Base-by-base conservation (phyloP, 371 early-diverging fungal species). In the Syncephalastrum sp. region DNA sequence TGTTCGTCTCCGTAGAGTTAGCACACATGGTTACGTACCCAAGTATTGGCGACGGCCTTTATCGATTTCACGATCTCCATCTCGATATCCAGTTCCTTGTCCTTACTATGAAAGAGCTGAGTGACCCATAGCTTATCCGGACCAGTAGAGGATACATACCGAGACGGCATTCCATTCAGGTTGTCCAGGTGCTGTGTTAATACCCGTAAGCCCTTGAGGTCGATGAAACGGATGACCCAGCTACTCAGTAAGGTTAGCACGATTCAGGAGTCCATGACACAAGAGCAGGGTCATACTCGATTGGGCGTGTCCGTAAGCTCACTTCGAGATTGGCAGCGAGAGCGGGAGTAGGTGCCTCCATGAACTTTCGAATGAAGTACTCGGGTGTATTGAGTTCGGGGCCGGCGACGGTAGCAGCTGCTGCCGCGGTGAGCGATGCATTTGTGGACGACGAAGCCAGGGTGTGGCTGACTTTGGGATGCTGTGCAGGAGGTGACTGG, bases 61-160 rank as follows among this genome's bases (percentile, higher is more conserved):
- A 89, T 70, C 59, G 88, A 88, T 59, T 84, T 85, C 43, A 88
- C 80, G 50, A 90, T 84, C 67, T 88, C 90, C 47, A 81, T 69
- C 62, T 90, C 90, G 63, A 85, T 75, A 19, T 85, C 78, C 13
- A 85, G 64, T 54, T 79, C 81, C 24, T 73, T 69, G 29, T 84
- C 83, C 52, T 74, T 72, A 53, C 87, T 79, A 57, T 27, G 53
- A 42, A 16, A 16, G 5, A 58, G 33, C 50, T 53, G 29, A 76
- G 70, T 3, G 84, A 81, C 45, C 81, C 68, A 16, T 83, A 2
- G 21, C 79, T 13, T 78, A 83, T 54, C 87, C 88, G 2, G 10
- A 10, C 7, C 6, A 33, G 38, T 77, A 79, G 50, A 82, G 75
- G 47, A 24, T 59, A 4, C 78, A 70, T 70, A 74, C 61, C 74